These are phyloP conservation scores for Rhodosporidiobolus odoratus DNA, from an alignment of 768 basidiomycete species.

Conservation along the genomic window DNA sequence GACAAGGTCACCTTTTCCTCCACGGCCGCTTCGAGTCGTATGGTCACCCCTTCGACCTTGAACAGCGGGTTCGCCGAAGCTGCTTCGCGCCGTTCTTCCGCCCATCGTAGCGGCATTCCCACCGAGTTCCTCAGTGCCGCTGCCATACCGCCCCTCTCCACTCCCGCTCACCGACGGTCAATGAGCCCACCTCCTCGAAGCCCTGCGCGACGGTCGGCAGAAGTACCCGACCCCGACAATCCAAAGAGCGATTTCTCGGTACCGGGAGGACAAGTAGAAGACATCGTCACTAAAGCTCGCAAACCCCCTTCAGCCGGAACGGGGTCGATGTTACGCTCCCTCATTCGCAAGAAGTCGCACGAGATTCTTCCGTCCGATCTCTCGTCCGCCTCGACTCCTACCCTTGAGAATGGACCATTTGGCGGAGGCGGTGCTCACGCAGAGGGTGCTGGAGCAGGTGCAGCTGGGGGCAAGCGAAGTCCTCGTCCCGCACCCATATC, in stretches of 20 bases:
- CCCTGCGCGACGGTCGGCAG: not conserved
- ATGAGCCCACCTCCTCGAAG: not conserved
- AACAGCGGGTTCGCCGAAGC: not conserved
- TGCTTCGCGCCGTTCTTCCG: not conserved
- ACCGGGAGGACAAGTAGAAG: not conserved
- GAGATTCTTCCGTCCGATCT: not conserved
- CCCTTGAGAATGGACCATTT: not conserved
- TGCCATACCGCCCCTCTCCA: not conserved
- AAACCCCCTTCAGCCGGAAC: not conserved
- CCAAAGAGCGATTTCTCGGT: not conserved
- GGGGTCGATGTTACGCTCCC: constrained; percentile 17
- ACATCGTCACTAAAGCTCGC: constrained; percentile 11
- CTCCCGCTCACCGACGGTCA: not conserved
- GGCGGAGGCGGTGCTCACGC: no score
- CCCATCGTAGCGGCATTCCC: constrained; percentile 7
- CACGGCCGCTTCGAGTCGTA: no score
- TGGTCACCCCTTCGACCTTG: constrained; percentile 6
- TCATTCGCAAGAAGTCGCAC: constrained; percentile 20
- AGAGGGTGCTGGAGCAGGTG: no score
- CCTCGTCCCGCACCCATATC: not conserved
- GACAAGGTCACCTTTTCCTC: constrained; percentile 2
- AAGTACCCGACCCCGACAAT: constrained; percentile 22
- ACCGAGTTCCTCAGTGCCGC: not conserved
- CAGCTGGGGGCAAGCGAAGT: constrained; percentile 8
- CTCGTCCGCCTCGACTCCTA: constrained; percentile 3